A percentile compares a stretch with the other conserved stretches of the same genome.
Evolutionary conservation across 2,329 filamentous ascomycete genomes (phyloP).

Genomic region (Phialemoniopsis sp.): DNA sequence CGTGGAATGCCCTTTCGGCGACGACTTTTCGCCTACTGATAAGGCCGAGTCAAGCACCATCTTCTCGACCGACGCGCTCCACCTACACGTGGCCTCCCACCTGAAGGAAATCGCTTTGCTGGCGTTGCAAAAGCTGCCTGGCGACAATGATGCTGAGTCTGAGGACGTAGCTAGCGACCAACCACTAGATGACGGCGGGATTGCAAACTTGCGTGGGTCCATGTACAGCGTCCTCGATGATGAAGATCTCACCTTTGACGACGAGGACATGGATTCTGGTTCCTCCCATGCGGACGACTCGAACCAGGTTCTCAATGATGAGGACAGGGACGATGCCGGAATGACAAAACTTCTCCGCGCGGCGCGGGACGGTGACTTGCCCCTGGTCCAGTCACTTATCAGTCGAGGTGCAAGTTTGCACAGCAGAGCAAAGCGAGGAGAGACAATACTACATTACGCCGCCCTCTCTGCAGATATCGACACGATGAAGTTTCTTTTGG

Average conservation of each 20-base stretch:
- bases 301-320: constrained; percentile 11
- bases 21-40: constrained; percentile 16
- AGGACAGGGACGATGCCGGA: constrained; percentile 12
- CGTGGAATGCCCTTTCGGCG: constrained; percentile 18
- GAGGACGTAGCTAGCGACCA: constrained; percentile 17
- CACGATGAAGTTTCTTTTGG: neutral
- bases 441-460: constrained; percentile 9
- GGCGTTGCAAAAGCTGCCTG: constrained; percentile 22
- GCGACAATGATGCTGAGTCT: constrained; percentile 13
- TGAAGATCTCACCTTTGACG: constrained; percentile 15
- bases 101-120: constrained; percentile 24
- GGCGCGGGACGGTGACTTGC: constrained; percentile 11
- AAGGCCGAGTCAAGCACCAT: constrained; percentile 12
- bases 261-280: constrained; percentile 9
- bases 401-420: constrained; percentile 9
- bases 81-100: constrained; percentile 20
- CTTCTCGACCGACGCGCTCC: constrained; percentile 18
- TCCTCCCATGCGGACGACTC: constrained; percentile 6
- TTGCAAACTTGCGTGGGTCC: constrained; percentile 14
- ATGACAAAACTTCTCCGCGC: constrained; percentile 16
- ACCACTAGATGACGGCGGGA: constrained; percentile 16
- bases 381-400: constrained; percentile 14
- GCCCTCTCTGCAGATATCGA: neutral
- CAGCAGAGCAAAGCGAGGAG: constrained; percentile 11
- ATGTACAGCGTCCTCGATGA: constrained; percentile 23